These are phyloP conservation scores for Kwoniella bestiolae DNA, from an alignment of 768 basidiomycete genomes.

Conservation along the genomic window DNA sequence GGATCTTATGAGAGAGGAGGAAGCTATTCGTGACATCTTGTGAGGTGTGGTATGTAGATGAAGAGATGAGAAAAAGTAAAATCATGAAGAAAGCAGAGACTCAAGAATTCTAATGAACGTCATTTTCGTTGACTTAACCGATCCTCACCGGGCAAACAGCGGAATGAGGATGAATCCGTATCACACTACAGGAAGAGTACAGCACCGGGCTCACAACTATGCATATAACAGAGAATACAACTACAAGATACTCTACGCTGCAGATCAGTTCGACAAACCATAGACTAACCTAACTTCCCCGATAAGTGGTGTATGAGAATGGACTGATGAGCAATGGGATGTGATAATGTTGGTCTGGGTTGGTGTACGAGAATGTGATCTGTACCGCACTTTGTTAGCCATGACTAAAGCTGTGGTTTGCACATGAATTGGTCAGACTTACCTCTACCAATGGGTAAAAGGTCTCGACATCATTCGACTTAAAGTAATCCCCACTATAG, in stretches of 20 bases:
- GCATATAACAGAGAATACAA: not conserved
- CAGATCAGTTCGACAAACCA: too few species aligned
- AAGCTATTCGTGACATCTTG: conserved; percentile 1
- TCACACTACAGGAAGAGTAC: too few species aligned
- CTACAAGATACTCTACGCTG: too few species aligned
- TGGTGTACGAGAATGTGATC: conserved; percentile 77
- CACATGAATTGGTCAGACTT: conserved; percentile 25
- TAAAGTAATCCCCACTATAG: conserved; percentile 81
- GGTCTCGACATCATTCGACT: conserved; percentile 65
- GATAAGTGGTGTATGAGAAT: conserved; percentile 87
- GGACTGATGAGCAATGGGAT: conserved; percentile 91
- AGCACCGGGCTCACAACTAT: not conserved
- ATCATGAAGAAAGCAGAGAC: too few species aligned
- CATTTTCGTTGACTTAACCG: too few species aligned
- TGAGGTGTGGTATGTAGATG: not conserved
- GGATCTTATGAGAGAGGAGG: not conserved
- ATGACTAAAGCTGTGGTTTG: not conserved
- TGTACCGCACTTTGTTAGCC: conserved; percentile 54
- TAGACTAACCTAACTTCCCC: conserved; percentile 82
- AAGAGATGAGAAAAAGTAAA: not conserved
- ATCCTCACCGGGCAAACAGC: too few species aligned
- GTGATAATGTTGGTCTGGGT: conserved; percentile 82
- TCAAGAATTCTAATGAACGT: too few species aligned
- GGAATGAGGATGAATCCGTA: too few species aligned
- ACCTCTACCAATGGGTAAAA: conserved; percentile 95